Evolutionary conservation across 495 filamentous ascomycete species (phyloP).

Genomic region (Penicillium salamii): DNA sequence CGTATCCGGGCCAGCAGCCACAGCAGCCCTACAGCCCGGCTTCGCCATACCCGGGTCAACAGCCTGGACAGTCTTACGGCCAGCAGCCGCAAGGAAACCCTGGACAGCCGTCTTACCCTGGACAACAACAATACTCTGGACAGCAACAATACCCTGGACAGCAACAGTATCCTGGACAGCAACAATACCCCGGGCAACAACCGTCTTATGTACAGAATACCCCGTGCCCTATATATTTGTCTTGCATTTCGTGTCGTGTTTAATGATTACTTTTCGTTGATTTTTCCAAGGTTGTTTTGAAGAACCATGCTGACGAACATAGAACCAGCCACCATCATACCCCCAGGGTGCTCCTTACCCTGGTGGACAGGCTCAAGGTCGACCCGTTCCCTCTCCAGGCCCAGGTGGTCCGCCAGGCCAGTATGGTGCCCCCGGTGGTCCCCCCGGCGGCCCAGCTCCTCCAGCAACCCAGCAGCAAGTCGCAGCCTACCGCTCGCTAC

Average conservation of each 20-base stretch:
- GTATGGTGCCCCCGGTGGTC: conserved; percentile 29
- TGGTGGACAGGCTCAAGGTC: conserved; percentile 18
- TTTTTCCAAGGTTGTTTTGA: background rate
- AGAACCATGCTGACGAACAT: conserved; percentile 17
- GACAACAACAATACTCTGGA: conserved; percentile 5
- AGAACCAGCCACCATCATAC: conserved; percentile 23
- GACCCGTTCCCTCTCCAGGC: conserved; percentile 31
- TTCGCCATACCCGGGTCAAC: conserved; percentile 32
- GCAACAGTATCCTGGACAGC: conserved; percentile 12
- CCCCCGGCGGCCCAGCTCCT: conserved; percentile 21
- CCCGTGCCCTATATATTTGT: conserved; percentile 4
- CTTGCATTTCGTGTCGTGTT: conserved; percentile 6
- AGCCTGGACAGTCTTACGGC: conserved; percentile 8
- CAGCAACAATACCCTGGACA: conserved; percentile 18
- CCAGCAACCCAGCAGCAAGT: conserved; percentile 47
- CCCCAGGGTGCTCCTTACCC: conserved; percentile 35
- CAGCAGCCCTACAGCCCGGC: conserved; percentile 36
- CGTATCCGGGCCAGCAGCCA: conserved; percentile 36
- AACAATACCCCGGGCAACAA: conserved; percentile 28
- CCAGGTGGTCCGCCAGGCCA: conserved; percentile 5
- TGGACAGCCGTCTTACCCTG: conserved; percentile 23
- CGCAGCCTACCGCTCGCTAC: conserved; percentile 49
- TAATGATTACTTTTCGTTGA: conserved; percentile 4
- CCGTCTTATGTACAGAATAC: conserved; percentile 30
- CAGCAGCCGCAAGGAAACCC: conserved; percentile 13